Evolutionary conservation across 2,329 filamentous ascomycete species (phyloP).

Genomic region (Simplicillium aogashimaense): DNA sequence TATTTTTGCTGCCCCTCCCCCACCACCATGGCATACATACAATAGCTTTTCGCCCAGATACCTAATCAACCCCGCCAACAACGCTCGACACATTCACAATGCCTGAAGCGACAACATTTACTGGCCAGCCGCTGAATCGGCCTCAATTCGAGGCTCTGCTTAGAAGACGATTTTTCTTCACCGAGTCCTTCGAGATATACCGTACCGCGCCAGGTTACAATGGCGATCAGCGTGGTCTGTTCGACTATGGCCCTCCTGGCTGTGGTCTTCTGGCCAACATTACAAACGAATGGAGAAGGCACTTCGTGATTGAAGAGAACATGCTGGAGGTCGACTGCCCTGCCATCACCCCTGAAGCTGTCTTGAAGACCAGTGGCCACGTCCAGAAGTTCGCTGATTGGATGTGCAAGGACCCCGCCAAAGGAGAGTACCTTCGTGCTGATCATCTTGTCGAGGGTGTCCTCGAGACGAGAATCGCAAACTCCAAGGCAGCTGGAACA

Average conservation of each 20-base stretch:
- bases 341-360: conserved; percentile 58
- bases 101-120: background rate
- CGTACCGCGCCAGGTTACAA: conserved; percentile 8
- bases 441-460: conserved; percentile 61
- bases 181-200: conserved; percentile 61
- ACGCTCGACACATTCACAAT: too few species aligned
- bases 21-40: too few species aligned
- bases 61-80: too few species aligned
- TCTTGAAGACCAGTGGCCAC: conserved; percentile 60
- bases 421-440: conserved; percentile 58
- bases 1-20: too few species aligned
- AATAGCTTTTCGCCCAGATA: too few species aligned
- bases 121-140: conserved; percentile 39
- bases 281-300: conserved; percentile 7
- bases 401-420: conserved; percentile 64
- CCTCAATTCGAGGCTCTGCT: conserved; percentile 52
- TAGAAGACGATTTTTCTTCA: conserved; percentile 54
- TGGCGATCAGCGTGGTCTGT: conserved; percentile 8
- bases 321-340: conserved; percentile 54
- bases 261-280: conserved; percentile 8
- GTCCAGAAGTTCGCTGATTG: conserved; percentile 64
- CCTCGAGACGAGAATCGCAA: conserved; percentile 49
- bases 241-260: conserved; percentile 9
- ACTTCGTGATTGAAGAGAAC: conserved; percentile 10
- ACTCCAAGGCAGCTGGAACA: conserved; percentile 27